A percentile compares a stretch with the other conserved stretches of the same genome.
Evolutionary conservation across 2,329 filamentous ascomycete species (phyloP).

Genomic region (Penicillium sp.): DNA sequence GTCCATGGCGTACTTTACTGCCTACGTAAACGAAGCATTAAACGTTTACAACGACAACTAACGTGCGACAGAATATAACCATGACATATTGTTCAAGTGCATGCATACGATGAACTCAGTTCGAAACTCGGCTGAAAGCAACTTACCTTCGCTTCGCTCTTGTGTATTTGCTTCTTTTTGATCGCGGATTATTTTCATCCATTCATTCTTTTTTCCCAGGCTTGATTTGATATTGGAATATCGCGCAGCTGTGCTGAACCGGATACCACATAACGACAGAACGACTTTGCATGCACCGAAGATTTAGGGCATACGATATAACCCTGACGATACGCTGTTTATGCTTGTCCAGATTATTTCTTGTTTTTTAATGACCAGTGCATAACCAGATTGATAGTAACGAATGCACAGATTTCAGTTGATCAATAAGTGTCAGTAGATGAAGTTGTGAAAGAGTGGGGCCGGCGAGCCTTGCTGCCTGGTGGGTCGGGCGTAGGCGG

Average conservation of each 20-base stretch:
- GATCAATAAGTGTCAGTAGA: too few relatives aligned
- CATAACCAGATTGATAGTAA: neutral
- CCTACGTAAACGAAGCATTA: slow-evolving; percentile 13
- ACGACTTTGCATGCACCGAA: neutral
- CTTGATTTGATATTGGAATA: neutral
- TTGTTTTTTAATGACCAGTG: neutral
- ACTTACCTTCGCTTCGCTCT: neutral
- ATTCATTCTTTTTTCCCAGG: neutral
- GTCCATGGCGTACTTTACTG: slow-evolving; percentile 23
- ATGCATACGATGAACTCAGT: too few relatives aligned
- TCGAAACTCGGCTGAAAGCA: neutral
- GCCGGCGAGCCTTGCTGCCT: neutral
- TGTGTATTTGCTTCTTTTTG: neutral
- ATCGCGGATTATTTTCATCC: neutral
- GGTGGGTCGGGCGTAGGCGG: slow-evolving; percentile 2
- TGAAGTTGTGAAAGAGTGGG: neutral
- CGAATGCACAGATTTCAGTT: too few relatives aligned
- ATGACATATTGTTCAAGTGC: neutral
- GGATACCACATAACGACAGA: neutral
- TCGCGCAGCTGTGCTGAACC: neutral
- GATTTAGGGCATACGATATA: neutral
- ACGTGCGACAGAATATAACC: neutral
- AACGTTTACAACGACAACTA: neutral
- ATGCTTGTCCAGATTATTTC: neutral
- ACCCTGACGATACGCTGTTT: neutral